Percentiles rank a stretch among this genome's conserved stretches.
Evolutionary conservation across 2,329 filamentous ascomycete species (phyloP).

Genomic region (Aspergillus sp.): DNA sequence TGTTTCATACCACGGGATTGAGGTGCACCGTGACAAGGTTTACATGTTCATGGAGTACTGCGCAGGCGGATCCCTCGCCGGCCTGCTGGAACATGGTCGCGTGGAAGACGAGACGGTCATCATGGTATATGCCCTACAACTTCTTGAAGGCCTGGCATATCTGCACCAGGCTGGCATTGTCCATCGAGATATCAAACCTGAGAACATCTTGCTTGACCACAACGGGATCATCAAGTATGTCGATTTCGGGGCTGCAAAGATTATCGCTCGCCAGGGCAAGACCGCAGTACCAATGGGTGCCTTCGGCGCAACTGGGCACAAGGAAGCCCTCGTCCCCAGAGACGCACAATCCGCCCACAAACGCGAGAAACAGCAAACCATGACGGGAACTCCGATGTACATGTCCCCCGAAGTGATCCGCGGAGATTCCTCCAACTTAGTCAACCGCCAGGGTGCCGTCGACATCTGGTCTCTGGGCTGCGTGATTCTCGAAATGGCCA

Average conservation of each 20-base stretch:
- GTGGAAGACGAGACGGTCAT: slow-evolving; percentile 98
- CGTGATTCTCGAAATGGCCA: slow-evolving; percentile 96
- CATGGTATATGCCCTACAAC: slow-evolving; percentile 89
- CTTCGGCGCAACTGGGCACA: slow-evolving; percentile 40
- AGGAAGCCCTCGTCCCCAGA: slow-evolving; percentile 23
- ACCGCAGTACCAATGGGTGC: slow-evolving; percentile 63
- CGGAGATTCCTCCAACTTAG: slow-evolving; percentile 64
- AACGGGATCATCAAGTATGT: slow-evolving; percentile 99
- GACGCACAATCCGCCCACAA: slow-evolving; percentile 23
- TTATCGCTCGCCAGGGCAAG: slow-evolving; percentile 87
- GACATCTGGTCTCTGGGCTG: slow-evolving; percentile 97
- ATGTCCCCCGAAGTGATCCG: slow-evolving; percentile 99
- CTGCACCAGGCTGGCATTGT: slow-evolving; percentile 86
- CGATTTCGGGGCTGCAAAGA: slow-evolving; percentile 94
- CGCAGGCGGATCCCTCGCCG: slow-evolving; percentile 84
- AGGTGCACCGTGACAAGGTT: slow-evolving; percentile 97
- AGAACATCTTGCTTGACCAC: slow-evolving; percentile 94
- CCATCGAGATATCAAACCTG: slow-evolving; percentile 95
- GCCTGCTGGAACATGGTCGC: slow-evolving; percentile 82
- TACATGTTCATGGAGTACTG: slow-evolving; percentile 99
- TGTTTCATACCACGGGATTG: slow-evolving; percentile 94
- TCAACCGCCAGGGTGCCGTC: slow-evolving; percentile 73
- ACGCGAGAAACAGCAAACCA: slow-evolving; percentile 65
- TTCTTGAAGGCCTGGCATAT: slow-evolving; percentile 88
- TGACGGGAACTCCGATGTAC: slow-evolving; percentile 99